Percentiles rank a stretch among this genome's conserved stretches.
Evolutionary conservation across 176 grass and related monocot species (phyloP).

Genomic region (Urochloa ruziziensis): DNA sequence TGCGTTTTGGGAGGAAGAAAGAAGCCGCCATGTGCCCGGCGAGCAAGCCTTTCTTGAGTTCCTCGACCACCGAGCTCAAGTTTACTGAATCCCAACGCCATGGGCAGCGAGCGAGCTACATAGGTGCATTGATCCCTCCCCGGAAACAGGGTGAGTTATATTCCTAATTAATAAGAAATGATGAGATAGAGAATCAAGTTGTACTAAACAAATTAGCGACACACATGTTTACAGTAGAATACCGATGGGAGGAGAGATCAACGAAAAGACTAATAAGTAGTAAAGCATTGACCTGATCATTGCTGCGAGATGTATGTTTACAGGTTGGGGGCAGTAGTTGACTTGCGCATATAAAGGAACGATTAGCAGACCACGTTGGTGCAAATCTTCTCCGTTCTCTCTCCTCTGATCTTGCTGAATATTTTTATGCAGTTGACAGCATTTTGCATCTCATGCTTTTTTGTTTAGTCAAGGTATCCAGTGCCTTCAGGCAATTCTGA

Average conservation of each 20-base stretch:
- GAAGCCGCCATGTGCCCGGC: slow-evolving; percentile 21
- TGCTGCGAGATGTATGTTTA: background rate
- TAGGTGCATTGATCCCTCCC: background rate
- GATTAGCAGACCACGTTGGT: background rate
- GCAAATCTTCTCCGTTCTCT: background rate
- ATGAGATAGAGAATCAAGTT: background rate
- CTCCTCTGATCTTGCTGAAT: background rate
- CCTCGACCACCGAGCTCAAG: slow-evolving; percentile 25
- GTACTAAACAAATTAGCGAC: background rate
- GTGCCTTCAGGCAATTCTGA: background rate
- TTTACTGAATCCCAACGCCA: background rate
- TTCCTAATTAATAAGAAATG: background rate
- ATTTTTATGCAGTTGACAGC: background rate
- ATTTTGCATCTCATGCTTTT: background rate
- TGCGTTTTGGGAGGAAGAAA: background rate
- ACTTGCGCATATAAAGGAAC: background rate
- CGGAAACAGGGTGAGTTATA: background rate
- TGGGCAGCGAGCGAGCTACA: background rate
- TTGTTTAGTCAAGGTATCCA: background rate
- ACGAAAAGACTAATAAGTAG: background rate
- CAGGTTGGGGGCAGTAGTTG: background rate
- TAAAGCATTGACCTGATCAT: slow-evolving; percentile 8
- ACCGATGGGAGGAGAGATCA: background rate
- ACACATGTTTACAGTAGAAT: background rate
- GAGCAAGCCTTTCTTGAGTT: background rate